Evolutionary conservation across 768 basidiomycete genomes (phyloP), one percentile per base, ranked within the genome.

Genomic region (Naganishia onofrii): DNA sequence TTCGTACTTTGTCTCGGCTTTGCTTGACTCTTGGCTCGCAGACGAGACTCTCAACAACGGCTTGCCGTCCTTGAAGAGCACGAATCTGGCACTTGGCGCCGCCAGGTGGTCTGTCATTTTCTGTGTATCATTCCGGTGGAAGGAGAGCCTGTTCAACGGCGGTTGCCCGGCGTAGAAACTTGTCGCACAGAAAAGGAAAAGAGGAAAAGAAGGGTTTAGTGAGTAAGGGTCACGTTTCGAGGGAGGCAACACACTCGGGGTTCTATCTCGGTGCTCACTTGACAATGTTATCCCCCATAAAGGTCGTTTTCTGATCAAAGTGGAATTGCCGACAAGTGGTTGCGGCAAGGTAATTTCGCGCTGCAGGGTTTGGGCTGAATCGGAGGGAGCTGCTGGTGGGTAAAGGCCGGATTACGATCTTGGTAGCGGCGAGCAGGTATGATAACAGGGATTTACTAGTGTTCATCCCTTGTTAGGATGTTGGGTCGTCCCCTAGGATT

Each of bases 71-170:
- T 73, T 72, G 83, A 92, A 91, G 21, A 93, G 73, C 51, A 95
- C 78, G 89, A 94, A 97, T 55, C 85, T 84, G 0, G 92, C 86
- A 3, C 86, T 77, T 0, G 87, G 85, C 15, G 86, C 83, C 19
- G 76, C 79, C 44, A 89, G 82, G 73, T 93, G 84, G 23, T 87
- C 84, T 69, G 92, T 90, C 57, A 97, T 84, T 81, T 93, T 92
- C 9, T 85, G 78, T 32, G 87, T 85, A 17, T 90, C 91, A 42
- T 93, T 84, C 81, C 52, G 89, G 87, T 67, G 90, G 74, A 82
- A 83, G 0, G 80, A 79, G 23, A 83, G 71, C 38, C 82, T 74
- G 73, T 82, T 83, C 51, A 83, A 74, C 8, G 82, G 81, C 29
- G 80, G 80, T 53, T 80, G 76, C 36, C 80, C 80, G 52, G 80